Evolutionary conservation across 176 grass and related monocot species (phyloP).

Genomic region (Musa troglodytarum): DNA sequence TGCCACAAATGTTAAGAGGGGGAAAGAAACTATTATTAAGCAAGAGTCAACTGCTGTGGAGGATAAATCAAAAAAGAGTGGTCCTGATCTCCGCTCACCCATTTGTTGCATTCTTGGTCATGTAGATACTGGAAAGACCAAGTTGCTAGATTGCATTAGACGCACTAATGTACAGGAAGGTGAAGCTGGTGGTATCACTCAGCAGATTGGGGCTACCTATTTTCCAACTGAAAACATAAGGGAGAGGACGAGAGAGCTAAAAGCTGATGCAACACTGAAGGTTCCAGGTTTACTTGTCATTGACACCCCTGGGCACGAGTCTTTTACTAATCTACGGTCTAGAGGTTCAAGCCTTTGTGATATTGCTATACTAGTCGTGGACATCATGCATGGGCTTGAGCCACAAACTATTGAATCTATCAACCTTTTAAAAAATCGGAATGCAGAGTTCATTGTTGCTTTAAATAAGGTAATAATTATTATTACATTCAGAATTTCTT

Average conservation of each 20-base stretch:
- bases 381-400: conserved; percentile 97
- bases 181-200: conserved; percentile 95
- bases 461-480: conserved; percentile 75
- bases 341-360: conserved; percentile 97
- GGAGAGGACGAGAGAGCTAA: conserved; percentile 87
- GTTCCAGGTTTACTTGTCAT: conserved; percentile 94
- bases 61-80: conserved; percentile 32
- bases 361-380: conserved; percentile 94
- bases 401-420: conserved; percentile 88
- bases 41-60: conserved; percentile 32
- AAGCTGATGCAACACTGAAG: conserved; percentile 88
- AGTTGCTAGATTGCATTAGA: conserved; percentile 81
- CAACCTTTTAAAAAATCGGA: conserved; percentile 68
- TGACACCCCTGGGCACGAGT: conserved; percentile 91
- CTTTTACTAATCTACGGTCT: conserved; percentile 85
- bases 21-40: conserved; percentile 34
- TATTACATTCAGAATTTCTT: not conserved
- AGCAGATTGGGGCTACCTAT: conserved; percentile 92
- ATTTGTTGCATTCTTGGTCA: conserved; percentile 98
- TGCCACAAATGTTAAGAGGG: conserved; percentile 37
- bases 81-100: conserved; percentile 65
- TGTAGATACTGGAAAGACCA: conserved; percentile 93
- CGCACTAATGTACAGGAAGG: conserved; percentile 85
- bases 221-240: conserved; percentile 97
- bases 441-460: conserved; percentile 86